Evolutionary conservation across 208 protist genomes (phyloP), one percentile per base, ranked within the genome.

Genomic region (Trypanosoma mega): DNA sequence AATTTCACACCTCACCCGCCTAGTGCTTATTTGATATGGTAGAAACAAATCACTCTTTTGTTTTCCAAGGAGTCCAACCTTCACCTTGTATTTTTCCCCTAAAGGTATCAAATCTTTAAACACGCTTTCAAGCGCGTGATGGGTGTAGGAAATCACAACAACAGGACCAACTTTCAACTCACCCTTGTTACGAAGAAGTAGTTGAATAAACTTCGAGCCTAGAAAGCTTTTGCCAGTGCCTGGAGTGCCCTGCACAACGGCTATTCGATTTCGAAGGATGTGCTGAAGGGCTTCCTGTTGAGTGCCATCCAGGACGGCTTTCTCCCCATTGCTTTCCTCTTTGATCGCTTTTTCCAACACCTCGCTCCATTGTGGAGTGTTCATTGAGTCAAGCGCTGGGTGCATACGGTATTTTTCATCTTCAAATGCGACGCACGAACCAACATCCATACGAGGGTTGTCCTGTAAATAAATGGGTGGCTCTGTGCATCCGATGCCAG

Each of bases 191-290:
- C 59, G 31, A 1, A 62, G 26, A 9, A 82, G 36, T n/a, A 71
- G 27, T 33, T 81, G 60, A 12, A 74, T 9, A n/a, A 81, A 63
- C n/a, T 48, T 39, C 6, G 30, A 46, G 2, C 73, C 73, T 18
- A 78, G 46, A 44, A 82, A 82, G 9, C 67, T 82, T 47, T 82
- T 82, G 36, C 74, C 74, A 1, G 64, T 76, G 3, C 74, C 74
- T 7, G 74, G 74, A 14, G 74, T 73, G 5, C 75, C 75, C 41
- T 78, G 72, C 30, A 78, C 62, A 49, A 76, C 23, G 20, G 47
- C 60, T 8, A 72, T 18, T 26, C 60, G 51, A 51, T 44, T 45
- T 6, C 30, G 24, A 43, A 72, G 24, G 9, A 72, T 68, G 47
- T 70, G 49, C 12, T 71, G 48, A 5, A 68, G 58, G 11, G 47